phyloP scores from a whole-genome alignment of 192 early-diverging fungal species.

The Haplosporangium gracile region DNA sequence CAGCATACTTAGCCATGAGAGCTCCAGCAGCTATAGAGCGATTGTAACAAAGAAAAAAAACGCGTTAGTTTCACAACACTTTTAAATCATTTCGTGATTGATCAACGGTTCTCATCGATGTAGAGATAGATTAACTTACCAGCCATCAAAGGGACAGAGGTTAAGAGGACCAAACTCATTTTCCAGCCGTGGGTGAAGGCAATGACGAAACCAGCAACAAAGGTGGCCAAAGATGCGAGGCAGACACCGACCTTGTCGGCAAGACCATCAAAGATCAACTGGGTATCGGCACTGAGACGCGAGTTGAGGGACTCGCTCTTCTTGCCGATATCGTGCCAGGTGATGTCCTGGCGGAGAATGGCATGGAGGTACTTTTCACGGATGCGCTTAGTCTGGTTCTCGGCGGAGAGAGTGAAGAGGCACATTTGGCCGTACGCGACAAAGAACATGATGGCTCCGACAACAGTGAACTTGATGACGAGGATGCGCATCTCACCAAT shows the following conservation, averaged over 20 bases:
- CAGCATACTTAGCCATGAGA: conserved; percentile 71
- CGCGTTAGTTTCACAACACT: not conserved
- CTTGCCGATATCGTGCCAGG: conserved; percentile 84
- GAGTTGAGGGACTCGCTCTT: conserved; percentile 88
- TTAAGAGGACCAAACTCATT: conserved; percentile 84
- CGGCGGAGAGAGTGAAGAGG: conserved; percentile 57
- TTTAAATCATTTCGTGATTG: not conserved
- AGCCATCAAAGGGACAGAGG: conserved; percentile 81
- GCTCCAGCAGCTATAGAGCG: conserved; percentile 46
- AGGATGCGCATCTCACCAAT: conserved; percentile 61
- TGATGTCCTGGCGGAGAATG: conserved; percentile 88
- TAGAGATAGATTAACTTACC: conserved; percentile 9
- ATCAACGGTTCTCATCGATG: not conserved
- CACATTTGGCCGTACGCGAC: conserved; percentile 56
- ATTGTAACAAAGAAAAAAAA: not conserved
- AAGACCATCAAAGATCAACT: conserved; percentile 90
- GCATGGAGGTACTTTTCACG: conserved; percentile 79
- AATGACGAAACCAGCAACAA: conserved; percentile 80
- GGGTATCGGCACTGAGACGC: conserved; percentile 88
- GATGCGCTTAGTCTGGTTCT: conserved; percentile 79
- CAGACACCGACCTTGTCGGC: conserved; percentile 86
- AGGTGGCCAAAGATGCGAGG: conserved; percentile 72
- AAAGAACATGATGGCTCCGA: conserved; percentile 42
- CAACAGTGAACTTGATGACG: conserved; percentile 48
- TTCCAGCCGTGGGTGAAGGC: conserved; percentile 88